phyloP scores from a whole-genome alignment of 805 yeast species.

The Metschnikowia colocasiae region DNA sequence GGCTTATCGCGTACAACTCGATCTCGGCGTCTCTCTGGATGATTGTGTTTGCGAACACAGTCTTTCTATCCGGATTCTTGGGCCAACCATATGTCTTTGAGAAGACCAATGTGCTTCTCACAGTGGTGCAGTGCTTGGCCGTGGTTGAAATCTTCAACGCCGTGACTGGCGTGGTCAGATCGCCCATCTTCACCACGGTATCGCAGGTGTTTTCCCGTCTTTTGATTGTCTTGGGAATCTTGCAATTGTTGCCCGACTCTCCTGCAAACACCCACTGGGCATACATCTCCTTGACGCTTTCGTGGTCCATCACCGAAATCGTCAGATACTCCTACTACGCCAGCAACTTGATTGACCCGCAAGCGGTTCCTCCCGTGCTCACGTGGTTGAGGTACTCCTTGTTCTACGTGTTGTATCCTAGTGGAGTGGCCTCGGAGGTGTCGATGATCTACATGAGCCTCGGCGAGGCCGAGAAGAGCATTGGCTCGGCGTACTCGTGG shows the following conservation, averaged over 20 bases:
- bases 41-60: slow-evolving; percentile 37
- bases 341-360: slow-evolving; percentile 49
- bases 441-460: slow-evolving; percentile 66
- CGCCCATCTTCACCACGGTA: slow-evolving; percentile 78
- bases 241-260: slow-evolving; percentile 67
- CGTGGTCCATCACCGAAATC: slow-evolving; percentile 95
- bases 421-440: slow-evolving; percentile 87
- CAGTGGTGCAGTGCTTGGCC: slow-evolving; percentile 74
- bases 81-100: slow-evolving; percentile 69
- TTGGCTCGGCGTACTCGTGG: slow-evolving; percentile 51
- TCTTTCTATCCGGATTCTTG: slow-evolving; percentile 29
- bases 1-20: slow-evolving; percentile 42
- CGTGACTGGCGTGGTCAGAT: slow-evolving; percentile 71
- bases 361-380: slow-evolving; percentile 54
- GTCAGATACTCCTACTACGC: slow-evolving; percentile 89
- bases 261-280: slow-evolving; percentile 59
- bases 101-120: slow-evolving; percentile 54
- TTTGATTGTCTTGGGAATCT: slow-evolving; percentile 77
- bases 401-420: slow-evolving; percentile 80
- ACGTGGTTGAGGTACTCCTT: slow-evolving; percentile 77
- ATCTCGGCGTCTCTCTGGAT: slow-evolving; percentile 42
- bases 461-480: slow-evolving; percentile 55
- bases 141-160: slow-evolving; percentile 78
- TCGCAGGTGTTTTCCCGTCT: slow-evolving; percentile 87
- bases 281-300: slow-evolving; percentile 63